Percentiles rank a stretch among this genome's conserved stretches.
Conservation (phyloP, 192 early-diverging fungal genomes). For the Coemansia sp. region DNA sequence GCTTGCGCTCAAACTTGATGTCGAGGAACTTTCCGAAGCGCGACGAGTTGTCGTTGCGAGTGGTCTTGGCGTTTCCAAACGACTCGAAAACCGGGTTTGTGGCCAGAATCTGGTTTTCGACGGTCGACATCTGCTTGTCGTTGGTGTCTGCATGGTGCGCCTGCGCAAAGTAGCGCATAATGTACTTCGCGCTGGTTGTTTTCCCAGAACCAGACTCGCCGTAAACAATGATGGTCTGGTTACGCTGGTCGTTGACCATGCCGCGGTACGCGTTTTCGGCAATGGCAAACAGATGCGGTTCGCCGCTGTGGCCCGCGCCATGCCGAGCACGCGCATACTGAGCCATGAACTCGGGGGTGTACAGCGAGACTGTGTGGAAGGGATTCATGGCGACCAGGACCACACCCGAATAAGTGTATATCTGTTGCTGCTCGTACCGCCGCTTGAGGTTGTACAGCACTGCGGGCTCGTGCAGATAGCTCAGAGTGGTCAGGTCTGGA, state of each 20-base stretch:
- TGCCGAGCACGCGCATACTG: slow-evolving; percentile 82
- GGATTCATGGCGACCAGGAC: slow-evolving; percentile 98
- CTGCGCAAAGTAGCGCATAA: slow-evolving; percentile 95
- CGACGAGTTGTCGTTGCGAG: slow-evolving; percentile 78
- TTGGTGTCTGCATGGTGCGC: slow-evolving; percentile 65
- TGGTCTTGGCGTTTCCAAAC: slow-evolving; percentile 84
- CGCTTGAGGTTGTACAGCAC: slow-evolving; percentile 89
- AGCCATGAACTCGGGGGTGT: slow-evolving; percentile 83
- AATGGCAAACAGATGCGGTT: slow-evolving; percentile 99
- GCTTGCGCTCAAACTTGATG: slow-evolving; percentile 79
- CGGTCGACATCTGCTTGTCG: slow-evolving; percentile 43
- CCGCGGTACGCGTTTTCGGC: slow-evolving; percentile 95
- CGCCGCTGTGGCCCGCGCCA: slow-evolving; percentile 45
- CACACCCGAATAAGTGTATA: slow-evolving; percentile 99
- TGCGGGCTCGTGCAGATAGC: slow-evolving; percentile 91
- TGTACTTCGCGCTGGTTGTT: slow-evolving; percentile 92
- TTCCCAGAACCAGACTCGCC: slow-evolving; percentile 98
- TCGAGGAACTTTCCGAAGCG: slow-evolving; percentile 83
- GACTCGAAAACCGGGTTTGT: slow-evolving; percentile 79
- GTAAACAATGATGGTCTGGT: slow-evolving; percentile 98
- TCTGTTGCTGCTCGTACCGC: slow-evolving; percentile 86
- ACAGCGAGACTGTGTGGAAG: slow-evolving; percentile 78
- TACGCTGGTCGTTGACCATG: slow-evolving; percentile 87
- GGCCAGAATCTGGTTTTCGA: slow-evolving; percentile 61
- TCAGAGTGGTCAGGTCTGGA: slow-evolving; percentile 86